phyloP scores from a whole-genome alignment of 2,329 filamentous ascomycete genomes.

The Grosmannia clavigera region DNA sequence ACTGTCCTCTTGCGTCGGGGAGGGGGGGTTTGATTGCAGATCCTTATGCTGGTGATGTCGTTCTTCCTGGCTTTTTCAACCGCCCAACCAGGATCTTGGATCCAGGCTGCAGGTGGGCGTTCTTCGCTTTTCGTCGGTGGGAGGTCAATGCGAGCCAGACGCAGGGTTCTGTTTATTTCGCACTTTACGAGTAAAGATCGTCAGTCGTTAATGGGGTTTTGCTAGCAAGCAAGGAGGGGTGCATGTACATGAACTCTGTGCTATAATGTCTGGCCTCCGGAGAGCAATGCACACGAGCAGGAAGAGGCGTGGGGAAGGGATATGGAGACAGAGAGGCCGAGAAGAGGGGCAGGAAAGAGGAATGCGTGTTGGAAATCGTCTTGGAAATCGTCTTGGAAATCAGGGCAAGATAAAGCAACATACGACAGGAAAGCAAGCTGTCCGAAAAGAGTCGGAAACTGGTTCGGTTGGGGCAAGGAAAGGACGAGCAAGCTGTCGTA shows the following conservation, averaged over 20 bases:
- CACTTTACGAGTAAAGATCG: not conserved
- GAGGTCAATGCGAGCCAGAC: not conserved
- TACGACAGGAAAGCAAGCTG: not conserved
- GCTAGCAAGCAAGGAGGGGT: too few species aligned
- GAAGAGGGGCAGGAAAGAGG: not conserved
- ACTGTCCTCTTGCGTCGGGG: too few species aligned
- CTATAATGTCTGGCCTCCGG: too few species aligned
- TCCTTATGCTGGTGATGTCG: too few species aligned
- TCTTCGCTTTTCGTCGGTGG: too few species aligned
- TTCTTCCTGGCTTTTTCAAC: too few species aligned
- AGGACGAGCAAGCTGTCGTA: not conserved
- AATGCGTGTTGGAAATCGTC: not conserved
- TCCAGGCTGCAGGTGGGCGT: too few species aligned
- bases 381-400: not conserved
- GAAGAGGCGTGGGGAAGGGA: not conserved
- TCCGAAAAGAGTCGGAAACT: not conserved
- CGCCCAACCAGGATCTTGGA: too few species aligned
- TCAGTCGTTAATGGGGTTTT: not conserved
- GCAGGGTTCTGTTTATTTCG: not conserved
- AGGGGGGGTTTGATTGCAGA: too few species aligned
- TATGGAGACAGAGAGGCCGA: not conserved
- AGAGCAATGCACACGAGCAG: too few species aligned
- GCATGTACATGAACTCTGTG: too few species aligned
- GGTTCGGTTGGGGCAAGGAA: not conserved
- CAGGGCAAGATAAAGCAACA: not conserved